Conservation (phyloP, 2,329 filamentous ascomycete species). For the Aspergillus intermedius region DNA sequence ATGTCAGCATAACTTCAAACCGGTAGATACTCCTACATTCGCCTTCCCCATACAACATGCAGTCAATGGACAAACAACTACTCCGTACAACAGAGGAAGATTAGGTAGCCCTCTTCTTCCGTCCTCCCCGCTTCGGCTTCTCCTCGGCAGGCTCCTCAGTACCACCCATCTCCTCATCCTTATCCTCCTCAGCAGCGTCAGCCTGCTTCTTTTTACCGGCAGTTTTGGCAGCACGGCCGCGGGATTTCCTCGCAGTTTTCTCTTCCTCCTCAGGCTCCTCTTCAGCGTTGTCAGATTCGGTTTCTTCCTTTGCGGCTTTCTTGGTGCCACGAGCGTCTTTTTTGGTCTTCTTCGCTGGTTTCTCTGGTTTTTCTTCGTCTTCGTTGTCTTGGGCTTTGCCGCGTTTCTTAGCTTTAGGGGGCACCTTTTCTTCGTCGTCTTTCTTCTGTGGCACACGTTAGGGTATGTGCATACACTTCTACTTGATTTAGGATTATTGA, state of each 20-base stretch:
- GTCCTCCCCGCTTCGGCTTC: slow-evolving; percentile 17
- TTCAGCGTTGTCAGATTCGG: not conserved
- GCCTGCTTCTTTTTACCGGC: slow-evolving; percentile 13
- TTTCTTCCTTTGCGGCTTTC: not conserved
- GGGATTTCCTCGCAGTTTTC: slow-evolving; percentile 5
- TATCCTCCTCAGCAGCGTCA: slow-evolving; percentile 7
- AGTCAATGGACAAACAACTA: not conserved
- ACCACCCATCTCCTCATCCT: not conserved
- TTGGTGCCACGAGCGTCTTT: slow-evolving; percentile 9
- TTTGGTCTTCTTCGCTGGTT: slow-evolving; percentile 11
- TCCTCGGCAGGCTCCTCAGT: slow-evolving; percentile 12
- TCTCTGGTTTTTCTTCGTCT: slow-evolving; percentile 8
- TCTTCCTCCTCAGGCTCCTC: not conserved
- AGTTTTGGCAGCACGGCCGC: slow-evolving; percentile 16
- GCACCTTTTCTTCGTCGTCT: slow-evolving; percentile 7
- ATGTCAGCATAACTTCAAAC: too few relatives aligned
- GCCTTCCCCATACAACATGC: not conserved
- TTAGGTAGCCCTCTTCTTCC: slow-evolving; percentile 15
- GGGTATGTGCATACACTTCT: not conserved
- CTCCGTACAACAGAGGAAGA: not conserved
- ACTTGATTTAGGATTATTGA: not conserved
- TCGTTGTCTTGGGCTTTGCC: slow-evolving; percentile 8
- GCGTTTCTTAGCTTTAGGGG: slow-evolving; percentile 14
- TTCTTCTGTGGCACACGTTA: slow-evolving; percentile 10
- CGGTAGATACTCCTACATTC: not conserved